A percentile compares a stretch with the other conserved stretches of the same genome.
Evolutionary conservation across 2,329 filamentous ascomycete species (phyloP).

Genomic region (Dothideomycetidae sp.): DNA sequence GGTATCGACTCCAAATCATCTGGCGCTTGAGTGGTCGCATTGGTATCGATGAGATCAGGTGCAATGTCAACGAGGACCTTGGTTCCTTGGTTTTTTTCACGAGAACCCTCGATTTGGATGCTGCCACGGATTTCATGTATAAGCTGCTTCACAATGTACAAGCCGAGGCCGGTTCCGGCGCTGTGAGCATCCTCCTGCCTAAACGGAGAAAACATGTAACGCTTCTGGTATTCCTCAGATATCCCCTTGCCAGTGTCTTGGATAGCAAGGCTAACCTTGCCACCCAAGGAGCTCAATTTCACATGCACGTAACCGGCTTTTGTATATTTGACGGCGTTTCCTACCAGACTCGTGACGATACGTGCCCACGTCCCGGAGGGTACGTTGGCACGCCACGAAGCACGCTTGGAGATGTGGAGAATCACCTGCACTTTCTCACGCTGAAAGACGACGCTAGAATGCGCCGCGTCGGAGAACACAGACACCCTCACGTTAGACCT

Average conservation of each 20-base stretch:
- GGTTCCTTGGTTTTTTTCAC: constrained; percentile 23
- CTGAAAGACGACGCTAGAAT: background rate
- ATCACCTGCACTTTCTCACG: constrained; percentile 27
- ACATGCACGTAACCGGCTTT: constrained; percentile 28
- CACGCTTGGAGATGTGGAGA: constrained; percentile 28
- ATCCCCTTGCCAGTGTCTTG: constrained; percentile 22
- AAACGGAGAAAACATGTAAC: constrained; percentile 21
- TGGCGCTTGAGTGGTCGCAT: no score
- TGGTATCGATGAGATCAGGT: no score
- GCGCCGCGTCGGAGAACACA: background rate
- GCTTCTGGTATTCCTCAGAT: constrained; percentile 16
- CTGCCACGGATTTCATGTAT: constrained; percentile 16
- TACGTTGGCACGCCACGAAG: constrained; percentile 30
- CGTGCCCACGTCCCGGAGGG: constrained; percentile 32
- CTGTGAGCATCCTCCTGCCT: constrained; percentile 21
- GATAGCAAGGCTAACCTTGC: background rate
- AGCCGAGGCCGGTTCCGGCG: constrained; percentile 22
- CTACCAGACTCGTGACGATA: constrained; percentile 35
- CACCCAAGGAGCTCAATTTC: constrained; percentile 3
- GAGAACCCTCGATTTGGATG: constrained; percentile 27
- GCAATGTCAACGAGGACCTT: constrained; percentile 39
- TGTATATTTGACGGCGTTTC: constrained; percentile 35
- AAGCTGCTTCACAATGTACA: constrained; percentile 21
- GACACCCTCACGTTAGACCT: background rate
- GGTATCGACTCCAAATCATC: no score